Evolutionary conservation across 257 asterid genomes (phyloP).

Genomic region (Przewalskia tangutica): DNA sequence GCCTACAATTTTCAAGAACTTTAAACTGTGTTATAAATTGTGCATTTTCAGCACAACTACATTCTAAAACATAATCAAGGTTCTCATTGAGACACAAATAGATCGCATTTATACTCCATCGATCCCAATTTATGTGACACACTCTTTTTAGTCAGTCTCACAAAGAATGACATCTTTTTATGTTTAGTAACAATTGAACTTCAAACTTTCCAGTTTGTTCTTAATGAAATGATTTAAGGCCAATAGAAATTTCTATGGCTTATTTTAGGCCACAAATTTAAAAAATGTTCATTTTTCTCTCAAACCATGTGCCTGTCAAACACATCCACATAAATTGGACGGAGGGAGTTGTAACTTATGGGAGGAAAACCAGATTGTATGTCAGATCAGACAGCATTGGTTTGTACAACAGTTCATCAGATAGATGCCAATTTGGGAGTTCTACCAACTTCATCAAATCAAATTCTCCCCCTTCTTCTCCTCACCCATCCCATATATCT

Average conservation of each 20-base stretch:
- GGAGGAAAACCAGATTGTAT: background rate
- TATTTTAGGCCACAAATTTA: too few relatives aligned
- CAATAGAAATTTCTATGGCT: too few relatives aligned
- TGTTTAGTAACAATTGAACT: too few relatives aligned
- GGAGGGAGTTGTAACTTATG: background rate
- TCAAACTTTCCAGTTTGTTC: too few relatives aligned
- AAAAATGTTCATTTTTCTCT: too few relatives aligned
- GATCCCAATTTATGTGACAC: too few relatives aligned
- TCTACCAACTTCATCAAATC: background rate
- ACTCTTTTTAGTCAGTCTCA: too few relatives aligned
- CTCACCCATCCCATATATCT: background rate
- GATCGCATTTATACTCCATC: background rate
- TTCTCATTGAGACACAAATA: background rate
- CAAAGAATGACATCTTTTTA: too few relatives aligned
- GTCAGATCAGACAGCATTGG: background rate
- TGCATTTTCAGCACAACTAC: background rate
- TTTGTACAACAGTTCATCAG: background rate
- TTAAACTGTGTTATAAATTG: background rate
- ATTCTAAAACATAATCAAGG: background rate
- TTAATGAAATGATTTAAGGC: too few relatives aligned
- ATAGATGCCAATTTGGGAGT: background rate
- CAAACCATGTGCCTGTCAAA: too few relatives aligned
- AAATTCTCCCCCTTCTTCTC: background rate
- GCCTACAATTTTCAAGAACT: background rate
- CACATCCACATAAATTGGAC: too few relatives aligned